Conservation (phyloP, 148 eudicot genomes). For the Chenopodium berlandieri region DNA sequence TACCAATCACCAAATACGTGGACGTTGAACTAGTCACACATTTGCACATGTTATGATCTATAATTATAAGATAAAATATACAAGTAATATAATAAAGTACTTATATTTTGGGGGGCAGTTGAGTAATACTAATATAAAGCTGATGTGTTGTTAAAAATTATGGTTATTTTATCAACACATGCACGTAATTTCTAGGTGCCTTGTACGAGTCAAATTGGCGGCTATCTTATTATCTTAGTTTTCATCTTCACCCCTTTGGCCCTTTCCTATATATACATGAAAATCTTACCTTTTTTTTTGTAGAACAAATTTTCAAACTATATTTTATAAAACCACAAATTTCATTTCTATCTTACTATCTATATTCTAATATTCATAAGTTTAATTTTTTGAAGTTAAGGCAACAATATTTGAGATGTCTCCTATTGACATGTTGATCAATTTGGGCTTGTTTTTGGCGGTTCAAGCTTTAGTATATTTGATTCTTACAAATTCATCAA, state of each 20-base stretch:
- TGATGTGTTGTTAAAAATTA: neutral
- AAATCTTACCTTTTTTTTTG: neutral
- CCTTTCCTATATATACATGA: slow-evolving; percentile 1
- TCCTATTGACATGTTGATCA: slow-evolving; percentile 20
- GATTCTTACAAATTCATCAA: slow-evolving; percentile 52
- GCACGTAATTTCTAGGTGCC: slow-evolving; percentile 13
- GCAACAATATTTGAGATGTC: slow-evolving; percentile 14
- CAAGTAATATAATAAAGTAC: no score
- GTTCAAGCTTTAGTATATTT: slow-evolving; percentile 59
- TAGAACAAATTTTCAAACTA: neutral
- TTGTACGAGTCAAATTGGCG: slow-evolving; percentile 19
- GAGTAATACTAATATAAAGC: neutral
- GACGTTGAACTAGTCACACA: neutral
- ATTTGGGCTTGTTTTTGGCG: slow-evolving; percentile 42
- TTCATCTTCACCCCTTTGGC: neutral
- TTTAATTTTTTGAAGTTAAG: neutral
- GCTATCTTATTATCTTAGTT: neutral
- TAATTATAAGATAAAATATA: neutral
- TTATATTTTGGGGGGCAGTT: no score
- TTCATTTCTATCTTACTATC: neutral
- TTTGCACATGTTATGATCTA: neutral
- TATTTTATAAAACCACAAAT: no score
- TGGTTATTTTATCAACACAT: neutral
- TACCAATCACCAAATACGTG: neutral
- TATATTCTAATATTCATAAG: neutral